phyloP scores from a whole-genome alignment of 345 rosid genomes.

The Lepidium didymum region DNA sequence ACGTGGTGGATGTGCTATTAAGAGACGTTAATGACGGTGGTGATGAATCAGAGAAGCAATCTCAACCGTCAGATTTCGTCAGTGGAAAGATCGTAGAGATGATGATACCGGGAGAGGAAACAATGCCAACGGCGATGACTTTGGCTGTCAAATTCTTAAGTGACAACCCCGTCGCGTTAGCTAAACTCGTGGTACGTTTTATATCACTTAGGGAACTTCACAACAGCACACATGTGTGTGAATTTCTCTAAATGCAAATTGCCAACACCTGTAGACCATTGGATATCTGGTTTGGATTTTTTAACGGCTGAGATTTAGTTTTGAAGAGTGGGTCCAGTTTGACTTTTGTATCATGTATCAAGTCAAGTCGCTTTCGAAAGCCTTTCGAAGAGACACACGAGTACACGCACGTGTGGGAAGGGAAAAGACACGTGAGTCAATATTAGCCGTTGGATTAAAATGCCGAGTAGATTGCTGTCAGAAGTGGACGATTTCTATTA shows the following conservation, averaged over 20 bases:
- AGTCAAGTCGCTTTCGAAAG: conserved; percentile 23
- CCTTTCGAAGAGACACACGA: conserved; percentile 37
- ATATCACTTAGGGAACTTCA: background rate
- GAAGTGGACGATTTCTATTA: conserved; percentile 35
- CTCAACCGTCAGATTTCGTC: conserved; percentile 63
- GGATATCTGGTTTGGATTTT: background rate
- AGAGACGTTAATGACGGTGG: conserved; percentile 35
- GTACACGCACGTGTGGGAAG: conserved; percentile 29
- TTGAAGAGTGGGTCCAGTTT: conserved; percentile 20
- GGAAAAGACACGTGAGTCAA: conserved; percentile 18
- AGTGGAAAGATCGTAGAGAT: conserved; percentile 74
- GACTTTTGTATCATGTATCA: conserved; percentile 35
- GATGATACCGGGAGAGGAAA: conserved; percentile 98
- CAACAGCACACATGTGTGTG: conserved; percentile 2
- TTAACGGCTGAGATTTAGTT: conserved; percentile 36
- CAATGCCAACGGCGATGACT: conserved; percentile 84
- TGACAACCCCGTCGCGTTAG: conserved; percentile 56
- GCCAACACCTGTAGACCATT: conserved; percentile 16
- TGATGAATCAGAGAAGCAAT: conserved; percentile 44
- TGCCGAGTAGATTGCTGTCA: conserved; percentile 35
- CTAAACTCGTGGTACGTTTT: conserved; percentile 59
- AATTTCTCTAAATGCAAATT: background rate
- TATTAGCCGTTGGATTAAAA: conserved; percentile 34
- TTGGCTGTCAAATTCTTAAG: conserved; percentile 76
- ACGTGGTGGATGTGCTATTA: conserved; percentile 63